Evolutionary conservation across 345 rosid species (phyloP).

Genomic region (Trapa incisa): DNA sequence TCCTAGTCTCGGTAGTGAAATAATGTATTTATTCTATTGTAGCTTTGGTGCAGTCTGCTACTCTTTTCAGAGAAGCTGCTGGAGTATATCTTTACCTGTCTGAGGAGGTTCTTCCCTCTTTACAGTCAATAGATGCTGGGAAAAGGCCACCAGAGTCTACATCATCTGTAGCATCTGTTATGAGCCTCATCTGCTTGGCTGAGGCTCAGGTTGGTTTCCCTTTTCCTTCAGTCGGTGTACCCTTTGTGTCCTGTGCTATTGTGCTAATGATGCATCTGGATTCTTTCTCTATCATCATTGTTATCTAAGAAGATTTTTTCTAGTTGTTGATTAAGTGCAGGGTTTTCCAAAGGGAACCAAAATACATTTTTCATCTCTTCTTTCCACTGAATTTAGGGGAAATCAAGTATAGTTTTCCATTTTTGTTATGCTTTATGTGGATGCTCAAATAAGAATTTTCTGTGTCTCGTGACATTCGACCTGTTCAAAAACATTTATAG

Average conservation of each 20-base stretch:
- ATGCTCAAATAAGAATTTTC: background rate
- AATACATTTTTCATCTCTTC: background rate
- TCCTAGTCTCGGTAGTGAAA: background rate
- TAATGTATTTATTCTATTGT: conserved; percentile 1
- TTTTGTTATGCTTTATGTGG: background rate
- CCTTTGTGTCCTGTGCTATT: background rate
- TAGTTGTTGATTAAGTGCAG: background rate
- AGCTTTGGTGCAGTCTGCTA: conserved; percentile 50
- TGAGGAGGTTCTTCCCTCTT: conserved; percentile 37
- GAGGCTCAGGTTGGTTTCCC: conserved; percentile 63
- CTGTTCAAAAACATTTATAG: conserved; percentile 15
- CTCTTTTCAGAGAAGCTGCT: conserved; percentile 65
- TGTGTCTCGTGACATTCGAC: background rate
- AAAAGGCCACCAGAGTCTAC: conserved; percentile 57
- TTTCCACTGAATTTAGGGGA: background rate
- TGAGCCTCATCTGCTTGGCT: conserved; percentile 68
- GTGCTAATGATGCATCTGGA: too few relatives aligned
- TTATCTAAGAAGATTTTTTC: background rate
- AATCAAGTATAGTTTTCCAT: background rate
- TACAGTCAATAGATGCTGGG: conserved; percentile 23
- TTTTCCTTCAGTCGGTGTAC: background rate
- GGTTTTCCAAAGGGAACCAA: background rate
- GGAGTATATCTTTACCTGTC: conserved; percentile 57
- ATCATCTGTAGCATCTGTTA: conserved; percentile 30
- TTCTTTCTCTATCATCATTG: background rate